phyloP scores from a whole-genome alignment of 805 yeast species.

The Yamadazyma sp. region DNA sequence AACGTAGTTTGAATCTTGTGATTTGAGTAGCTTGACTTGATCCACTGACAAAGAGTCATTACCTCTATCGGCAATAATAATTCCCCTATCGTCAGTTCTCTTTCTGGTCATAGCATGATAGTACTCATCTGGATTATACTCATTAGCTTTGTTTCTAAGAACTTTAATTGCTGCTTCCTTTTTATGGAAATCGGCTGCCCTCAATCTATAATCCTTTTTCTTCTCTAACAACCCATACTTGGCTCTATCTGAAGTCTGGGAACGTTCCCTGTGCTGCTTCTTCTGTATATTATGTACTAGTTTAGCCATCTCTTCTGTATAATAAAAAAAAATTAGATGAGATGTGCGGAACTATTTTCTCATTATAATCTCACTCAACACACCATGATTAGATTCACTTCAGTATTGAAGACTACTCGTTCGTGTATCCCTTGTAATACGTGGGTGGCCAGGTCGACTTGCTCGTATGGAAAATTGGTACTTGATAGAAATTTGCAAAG shows the following conservation, averaged over 20 bases:
- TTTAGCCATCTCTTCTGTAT: slow-evolving; percentile 53
- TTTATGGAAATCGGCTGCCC: slow-evolving; percentile 57
- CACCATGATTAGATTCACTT: too few species aligned
- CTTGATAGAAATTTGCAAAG: too few species aligned
- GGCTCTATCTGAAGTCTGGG: slow-evolving; percentile 75
- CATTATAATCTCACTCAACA: not conserved
- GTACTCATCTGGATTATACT: slow-evolving; percentile 90
- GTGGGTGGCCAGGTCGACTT: too few species aligned
- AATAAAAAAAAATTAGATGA: not conserved
- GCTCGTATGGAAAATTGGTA: too few species aligned
- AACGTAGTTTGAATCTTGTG: slow-evolving; percentile 88
- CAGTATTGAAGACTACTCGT: too few species aligned
- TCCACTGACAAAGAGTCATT: slow-evolving; percentile 60
- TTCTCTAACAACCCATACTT: slow-evolving; percentile 87
- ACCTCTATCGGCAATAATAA: slow-evolving; percentile 63
- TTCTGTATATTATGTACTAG: slow-evolving; percentile 89
- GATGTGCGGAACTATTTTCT: not conserved
- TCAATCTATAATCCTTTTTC: slow-evolving; percentile 54
- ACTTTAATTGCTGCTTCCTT: slow-evolving; percentile 65
- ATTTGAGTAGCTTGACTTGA: slow-evolving; percentile 78
- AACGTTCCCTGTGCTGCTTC: slow-evolving; percentile 92
- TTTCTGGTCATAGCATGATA: slow-evolving; percentile 86
- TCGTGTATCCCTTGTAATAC: too few species aligned
- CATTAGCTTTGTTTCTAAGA: slow-evolving; percentile 66
- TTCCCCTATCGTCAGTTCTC: slow-evolving; percentile 68